Evolutionary conservation across 2,329 filamentous ascomycete genomes (phyloP), one percentile per base, ranked within the genome.

Genomic region (Microcyclosporella mali): DNA sequence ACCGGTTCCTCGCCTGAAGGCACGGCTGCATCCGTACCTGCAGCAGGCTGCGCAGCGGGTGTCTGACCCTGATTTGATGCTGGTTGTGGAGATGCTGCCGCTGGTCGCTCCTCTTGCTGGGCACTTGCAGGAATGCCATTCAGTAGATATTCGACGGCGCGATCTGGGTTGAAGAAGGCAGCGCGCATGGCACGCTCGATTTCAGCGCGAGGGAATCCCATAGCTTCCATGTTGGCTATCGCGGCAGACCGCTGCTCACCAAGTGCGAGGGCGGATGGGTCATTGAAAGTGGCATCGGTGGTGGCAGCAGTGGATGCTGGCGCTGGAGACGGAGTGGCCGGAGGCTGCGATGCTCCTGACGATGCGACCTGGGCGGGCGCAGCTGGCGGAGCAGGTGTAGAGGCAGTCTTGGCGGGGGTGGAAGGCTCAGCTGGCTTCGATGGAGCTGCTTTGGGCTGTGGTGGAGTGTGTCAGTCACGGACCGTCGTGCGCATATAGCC

Each of bases 111-210:
- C 59, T 88, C 81, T 64, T 85, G 81, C 60, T 83, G 78, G 41
- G 89, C 73, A 61, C 80, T 84, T 45, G 94, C 89, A 38, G 92
- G 92, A 49, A 98, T 97, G 40, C 92, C 92, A 56, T 71, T 95
- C 61, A 98, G 66, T 10, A 98, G 79, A 61, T 98, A 98, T 66
- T 98, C 92, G 43, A 98, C 90, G 41, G 92, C 92, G 58, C 92
- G 88, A 66, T 97, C 90, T 11, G 90, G 88, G 70, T 98, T 98
- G 75, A 85, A 94, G 68, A 87, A 98, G 11, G 92, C 92, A 51
- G 92, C 92, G 60, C 90, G 85, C 84, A 98, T 92, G 39, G 92
- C 92, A 36, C 84, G 80, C 57, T 95, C 88, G 55, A 95, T 95
- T 62, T 94, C 85, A 40, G 80, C 73, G 60, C 89, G 79, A 60